Conservation (phyloP, 2,329 filamentous ascomycete species). For the Coleophoma eucalyptorum region DNA sequence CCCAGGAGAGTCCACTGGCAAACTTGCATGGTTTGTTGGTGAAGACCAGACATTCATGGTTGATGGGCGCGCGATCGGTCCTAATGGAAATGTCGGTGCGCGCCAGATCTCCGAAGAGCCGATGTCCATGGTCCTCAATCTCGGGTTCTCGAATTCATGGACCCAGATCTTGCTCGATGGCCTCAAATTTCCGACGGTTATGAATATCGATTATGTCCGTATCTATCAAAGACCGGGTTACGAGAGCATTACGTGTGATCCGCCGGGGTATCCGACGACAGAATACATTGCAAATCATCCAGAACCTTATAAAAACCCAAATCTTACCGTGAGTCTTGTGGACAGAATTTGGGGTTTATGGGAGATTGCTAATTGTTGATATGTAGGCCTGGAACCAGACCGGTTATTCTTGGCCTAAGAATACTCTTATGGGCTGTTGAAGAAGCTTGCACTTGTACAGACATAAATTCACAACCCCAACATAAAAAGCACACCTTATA, state of each 20-base stretch:
- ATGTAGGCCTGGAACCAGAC: constrained; percentile 22
- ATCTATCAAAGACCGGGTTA: constrained; percentile 48
- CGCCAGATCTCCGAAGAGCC: constrained; percentile 47
- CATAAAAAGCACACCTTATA: too few species aligned
- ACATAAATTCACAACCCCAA: too few species aligned
- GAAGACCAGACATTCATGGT: constrained; percentile 46
- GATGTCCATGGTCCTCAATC: constrained; percentile 48
- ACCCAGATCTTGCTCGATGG: constrained; percentile 38
- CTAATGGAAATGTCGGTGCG: constrained; percentile 47
- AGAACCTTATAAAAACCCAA: constrained; percentile 55
- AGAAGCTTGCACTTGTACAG: neutral
- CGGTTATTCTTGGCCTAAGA: constrained; percentile 24
- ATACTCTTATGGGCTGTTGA: constrained; percentile 21
- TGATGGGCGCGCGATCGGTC: constrained; percentile 46
- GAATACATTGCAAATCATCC: constrained; percentile 61
- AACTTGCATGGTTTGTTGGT: constrained; percentile 49
- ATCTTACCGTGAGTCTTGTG: constrained; percentile 41
- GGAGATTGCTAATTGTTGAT: neutral
- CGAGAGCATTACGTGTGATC: constrained; percentile 48
- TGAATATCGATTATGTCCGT: constrained; percentile 51
- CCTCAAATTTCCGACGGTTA: constrained; percentile 44
- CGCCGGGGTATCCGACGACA: constrained; percentile 59
- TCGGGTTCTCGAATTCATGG: constrained; percentile 48
- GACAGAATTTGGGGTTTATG: neutral
- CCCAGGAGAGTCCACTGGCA: constrained; percentile 37